Percentiles rank a stretch among this genome's conserved stretches.
Conservation (phyloP, 2,329 filamentous ascomycete genomes). For the Hymenoscyphus linearis region DNA sequence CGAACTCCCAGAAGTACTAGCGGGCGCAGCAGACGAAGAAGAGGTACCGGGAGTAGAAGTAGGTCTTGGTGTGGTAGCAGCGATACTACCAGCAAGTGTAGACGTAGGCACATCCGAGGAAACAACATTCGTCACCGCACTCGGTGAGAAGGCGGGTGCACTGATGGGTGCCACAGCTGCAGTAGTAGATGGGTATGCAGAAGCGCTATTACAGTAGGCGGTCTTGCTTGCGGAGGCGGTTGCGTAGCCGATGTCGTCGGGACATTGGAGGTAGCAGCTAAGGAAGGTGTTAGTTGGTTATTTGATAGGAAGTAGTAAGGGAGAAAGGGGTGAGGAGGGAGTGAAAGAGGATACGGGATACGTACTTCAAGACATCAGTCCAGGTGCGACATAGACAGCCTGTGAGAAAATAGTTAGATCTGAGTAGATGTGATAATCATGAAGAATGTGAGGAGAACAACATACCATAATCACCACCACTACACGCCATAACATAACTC, state of each 20-base stretch:
- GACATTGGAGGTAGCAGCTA: constrained; percentile 62
- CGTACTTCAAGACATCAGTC: constrained; percentile 45
- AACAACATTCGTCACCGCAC: background rate
- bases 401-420: background rate
- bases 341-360: constrained; percentile 11
- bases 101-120: background rate
- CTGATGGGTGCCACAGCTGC: constrained; percentile 18
- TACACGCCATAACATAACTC: constrained; percentile 33
- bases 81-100: constrained; percentile 4
- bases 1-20: constrained; percentile 5
- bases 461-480: constrained; percentile 30
- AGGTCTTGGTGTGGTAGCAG: constrained; percentile 2
- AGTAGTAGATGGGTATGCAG: constrained; percentile 16
- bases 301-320: no score
- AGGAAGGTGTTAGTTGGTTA: constrained; percentile 9
- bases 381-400: constrained; percentile 52
- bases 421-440: no score
- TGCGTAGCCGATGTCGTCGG: constrained; percentile 37
- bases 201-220: constrained; percentile 26
- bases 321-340: no score
- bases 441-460: background rate
- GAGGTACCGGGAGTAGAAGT: constrained; percentile 11
- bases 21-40: background rate
- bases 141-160: constrained; percentile 4
- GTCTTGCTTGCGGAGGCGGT: constrained; percentile 14